A percentile compares a stretch with the other conserved stretches of the same genome.
phyloP scores from a whole-genome alignment of 257 asterid genomes.

The Solanum piurae region DNA sequence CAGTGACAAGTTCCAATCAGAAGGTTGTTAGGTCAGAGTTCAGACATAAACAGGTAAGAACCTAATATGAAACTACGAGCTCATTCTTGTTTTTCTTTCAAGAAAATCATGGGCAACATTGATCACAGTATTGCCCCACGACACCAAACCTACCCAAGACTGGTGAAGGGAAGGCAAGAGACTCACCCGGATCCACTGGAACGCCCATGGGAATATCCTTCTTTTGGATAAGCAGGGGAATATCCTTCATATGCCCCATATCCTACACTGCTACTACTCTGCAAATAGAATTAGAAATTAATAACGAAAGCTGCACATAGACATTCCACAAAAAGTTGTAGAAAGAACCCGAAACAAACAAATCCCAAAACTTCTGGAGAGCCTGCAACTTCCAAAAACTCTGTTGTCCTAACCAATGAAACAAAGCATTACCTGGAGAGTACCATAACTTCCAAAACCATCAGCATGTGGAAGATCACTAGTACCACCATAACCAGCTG shows the following conservation, averaged over 20 bases:
- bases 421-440: conserved; percentile 3
- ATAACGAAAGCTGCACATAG: neutral
- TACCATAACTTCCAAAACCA: conserved; percentile 12
- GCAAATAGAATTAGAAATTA: neutral
- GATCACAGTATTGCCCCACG: neutral
- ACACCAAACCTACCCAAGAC: neutral
- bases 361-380: neutral
- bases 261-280: conserved; percentile 12
- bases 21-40: neutral
- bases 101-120: neutral
- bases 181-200: conserved; percentile 16
- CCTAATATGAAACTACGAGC: neutral
- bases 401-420: neutral
- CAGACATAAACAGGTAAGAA: neutral
- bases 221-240: conserved; percentile 8
- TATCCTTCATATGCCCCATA: conserved; percentile 21
- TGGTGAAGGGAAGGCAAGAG: neutral
- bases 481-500: conserved; percentile 11
- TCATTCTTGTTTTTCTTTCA: neutral
- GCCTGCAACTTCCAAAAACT: neutral
- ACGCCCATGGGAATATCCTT: conserved; percentile 14
- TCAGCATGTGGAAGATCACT: conserved; percentile 12
- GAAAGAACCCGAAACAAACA: neutral
- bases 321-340: neutral
- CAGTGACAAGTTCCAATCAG: neutral